A percentile compares a stretch with the other conserved stretches of the same genome.
Evolutionary conservation across 1,139 yeast species (phyloP).

Genomic region (Magnusiomyces ingens): DNA sequence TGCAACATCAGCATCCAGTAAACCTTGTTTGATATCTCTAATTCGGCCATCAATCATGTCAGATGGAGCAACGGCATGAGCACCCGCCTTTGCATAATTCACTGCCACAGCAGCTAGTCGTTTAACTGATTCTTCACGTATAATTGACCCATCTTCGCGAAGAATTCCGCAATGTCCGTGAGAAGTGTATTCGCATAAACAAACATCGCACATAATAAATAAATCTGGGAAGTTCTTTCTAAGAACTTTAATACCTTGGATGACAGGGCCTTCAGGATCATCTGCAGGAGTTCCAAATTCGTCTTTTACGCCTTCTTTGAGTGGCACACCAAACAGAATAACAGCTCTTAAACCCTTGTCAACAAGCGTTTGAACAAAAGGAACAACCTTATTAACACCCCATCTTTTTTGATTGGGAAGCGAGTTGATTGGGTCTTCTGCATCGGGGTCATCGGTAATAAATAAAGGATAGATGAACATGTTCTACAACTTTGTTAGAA

Average conservation of each 20-base stretch:
- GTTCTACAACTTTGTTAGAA: conserved; percentile 20
- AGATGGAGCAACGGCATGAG: conserved; percentile 92
- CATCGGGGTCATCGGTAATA: conserved; percentile 75
- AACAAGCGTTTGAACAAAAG: conserved; percentile 63
- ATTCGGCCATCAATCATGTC: conserved; percentile 98
- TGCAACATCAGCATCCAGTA: conserved; percentile 76
- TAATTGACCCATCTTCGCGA: conserved; percentile 76
- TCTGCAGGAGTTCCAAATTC: conserved; percentile 84
- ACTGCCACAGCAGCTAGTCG: conserved; percentile 93
- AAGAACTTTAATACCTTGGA: conserved; percentile 62
- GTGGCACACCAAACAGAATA: conserved; percentile 86
- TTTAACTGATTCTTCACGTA: conserved; percentile 66
- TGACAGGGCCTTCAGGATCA: conserved; percentile 95
- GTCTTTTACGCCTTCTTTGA: conserved; percentile 70
- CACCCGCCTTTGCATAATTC: conserved; percentile 93
- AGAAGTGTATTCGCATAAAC: conserved; percentile 91
- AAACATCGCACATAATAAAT: conserved; percentile 88
- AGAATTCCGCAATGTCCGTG: conserved; percentile 97
- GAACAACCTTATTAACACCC: conserved; percentile 74
- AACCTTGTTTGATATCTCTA: conserved; percentile 76
- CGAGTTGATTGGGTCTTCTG: conserved; percentile 63
- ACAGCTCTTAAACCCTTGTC: conserved; percentile 80
- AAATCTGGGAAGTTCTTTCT: conserved; percentile 65
- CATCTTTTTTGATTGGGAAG: conserved; percentile 83
- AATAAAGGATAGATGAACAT: conserved; percentile 94